Evolutionary conservation across 2,329 filamentous ascomycete species (phyloP).

Genomic region (Talaromyces sp.): DNA sequence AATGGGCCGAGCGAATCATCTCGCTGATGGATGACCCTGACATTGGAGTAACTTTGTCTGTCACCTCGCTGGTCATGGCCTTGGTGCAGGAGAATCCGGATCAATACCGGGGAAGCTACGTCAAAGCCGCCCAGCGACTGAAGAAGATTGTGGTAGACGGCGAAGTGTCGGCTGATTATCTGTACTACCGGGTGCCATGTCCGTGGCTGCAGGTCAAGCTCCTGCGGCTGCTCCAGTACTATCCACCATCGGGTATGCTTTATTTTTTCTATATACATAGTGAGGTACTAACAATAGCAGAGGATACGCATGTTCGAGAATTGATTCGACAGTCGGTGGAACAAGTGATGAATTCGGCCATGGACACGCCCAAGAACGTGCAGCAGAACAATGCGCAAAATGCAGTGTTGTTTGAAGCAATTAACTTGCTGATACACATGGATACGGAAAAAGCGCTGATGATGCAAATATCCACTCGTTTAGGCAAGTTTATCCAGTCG

Average conservation of each 20-base stretch:
- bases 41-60: slow-evolving; percentile 87
- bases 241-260: slow-evolving; percentile 75
- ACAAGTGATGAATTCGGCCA: slow-evolving; percentile 82
- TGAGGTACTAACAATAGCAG: slow-evolving; percentile 41
- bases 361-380: slow-evolving; percentile 95
- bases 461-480: slow-evolving; percentile 85
- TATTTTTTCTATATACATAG: background rate
- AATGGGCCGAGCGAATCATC: slow-evolving; percentile 97
- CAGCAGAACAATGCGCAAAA: slow-evolving; percentile 99
- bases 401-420: slow-evolving; percentile 94
- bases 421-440: slow-evolving; percentile 95
- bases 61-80: slow-evolving; percentile 92
- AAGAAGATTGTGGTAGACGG: slow-evolving; percentile 88
- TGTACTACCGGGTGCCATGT: slow-evolving; percentile 99
- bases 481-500: slow-evolving; percentile 95
- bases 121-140: slow-evolving; percentile 83
- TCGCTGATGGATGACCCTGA: slow-evolving; percentile 98
- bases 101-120: slow-evolving; percentile 87
- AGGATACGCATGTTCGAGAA: slow-evolving; percentile 85
- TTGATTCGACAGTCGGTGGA: slow-evolving; percentile 89
- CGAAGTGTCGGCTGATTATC: slow-evolving; percentile 83
- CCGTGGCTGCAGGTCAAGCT: slow-evolving; percentile 98
- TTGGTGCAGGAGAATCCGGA: slow-evolving; percentile 91
- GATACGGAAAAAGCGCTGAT: slow-evolving; percentile 92
- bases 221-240: slow-evolving; percentile 87